A percentile compares a stretch with the other conserved stretches of the same genome.
These are phyloP conservation scores for Steccherinum ochraceum DNA, from an alignment of 768 basidiomycete species.

Conservation along the genomic window DNA sequence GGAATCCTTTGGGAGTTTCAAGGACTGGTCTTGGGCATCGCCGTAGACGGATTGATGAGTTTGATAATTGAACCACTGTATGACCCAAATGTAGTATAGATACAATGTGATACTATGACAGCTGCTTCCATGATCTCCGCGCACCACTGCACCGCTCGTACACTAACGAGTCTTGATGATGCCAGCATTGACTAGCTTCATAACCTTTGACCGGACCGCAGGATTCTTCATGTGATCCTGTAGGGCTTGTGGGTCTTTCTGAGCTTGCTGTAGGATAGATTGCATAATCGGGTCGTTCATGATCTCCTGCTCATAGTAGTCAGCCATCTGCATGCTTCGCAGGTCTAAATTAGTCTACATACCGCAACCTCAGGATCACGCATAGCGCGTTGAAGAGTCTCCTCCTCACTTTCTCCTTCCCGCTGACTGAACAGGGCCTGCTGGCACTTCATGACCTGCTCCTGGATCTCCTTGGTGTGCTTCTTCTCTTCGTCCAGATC, in stretches of 20 bases:
- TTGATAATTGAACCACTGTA: constrained; percentile 1
- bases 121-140: neutral
- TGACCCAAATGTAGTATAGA: constrained; percentile 5
- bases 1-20: constrained; percentile 35
- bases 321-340: neutral
- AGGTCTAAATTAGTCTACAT: no score
- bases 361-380: constrained; percentile 94
- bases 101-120: constrained; percentile 1
- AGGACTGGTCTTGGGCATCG: constrained; percentile 56
- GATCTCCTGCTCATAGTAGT: constrained; percentile 71
- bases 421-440: constrained; percentile 75
- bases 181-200: constrained; percentile 87
- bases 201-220: constrained; percentile 69
- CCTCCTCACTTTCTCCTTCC: constrained; percentile 82
- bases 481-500: constrained; percentile 77
- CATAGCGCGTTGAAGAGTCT: constrained; percentile 92
- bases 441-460: constrained; percentile 75
- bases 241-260: constrained; percentile 79
- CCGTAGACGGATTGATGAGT: no score
- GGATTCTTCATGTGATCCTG: constrained; percentile 98
- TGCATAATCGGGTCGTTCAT: constrained; percentile 94
- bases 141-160: neutral
- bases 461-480: constrained; percentile 77
- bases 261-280: constrained; percentile 90
- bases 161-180: constrained; percentile 81